A percentile compares a stretch with the other conserved stretches of the same genome.
Evolutionary conservation across 805 yeast species (phyloP).

Genomic region (Yarrowia sp.): DNA sequence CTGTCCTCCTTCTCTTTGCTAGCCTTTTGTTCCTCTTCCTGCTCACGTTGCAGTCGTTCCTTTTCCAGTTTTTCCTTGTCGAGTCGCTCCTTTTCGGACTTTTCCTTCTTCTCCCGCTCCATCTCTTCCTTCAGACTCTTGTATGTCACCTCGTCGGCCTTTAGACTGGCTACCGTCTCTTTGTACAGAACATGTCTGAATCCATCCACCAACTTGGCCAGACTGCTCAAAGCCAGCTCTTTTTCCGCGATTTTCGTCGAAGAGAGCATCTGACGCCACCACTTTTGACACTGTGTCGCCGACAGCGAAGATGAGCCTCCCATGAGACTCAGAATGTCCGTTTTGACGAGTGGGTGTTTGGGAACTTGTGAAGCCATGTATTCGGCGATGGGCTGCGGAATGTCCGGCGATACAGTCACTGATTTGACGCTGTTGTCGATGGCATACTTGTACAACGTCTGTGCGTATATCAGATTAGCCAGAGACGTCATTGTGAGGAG

Average conservation of each 20-base stretch:
- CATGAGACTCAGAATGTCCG: background rate
- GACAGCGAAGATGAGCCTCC: background rate
- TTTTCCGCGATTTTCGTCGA: slow-evolving; percentile 7
- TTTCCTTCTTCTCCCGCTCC: background rate
- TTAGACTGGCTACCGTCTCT: background rate
- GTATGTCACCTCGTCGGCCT: background rate
- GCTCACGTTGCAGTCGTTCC: background rate
- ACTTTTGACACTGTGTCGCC: background rate
- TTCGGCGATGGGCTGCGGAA: background rate
- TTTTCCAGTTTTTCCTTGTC: background rate
- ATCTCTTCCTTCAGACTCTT: background rate
- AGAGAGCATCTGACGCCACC: slow-evolving; percentile 3
- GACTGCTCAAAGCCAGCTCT: background rate
- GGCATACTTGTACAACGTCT: slow-evolving; percentile 18
- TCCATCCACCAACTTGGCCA: slow-evolving; percentile 17
- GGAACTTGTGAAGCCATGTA: slow-evolving; percentile 3
- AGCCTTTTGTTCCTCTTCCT: background rate
- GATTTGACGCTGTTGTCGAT: slow-evolving; percentile 14
- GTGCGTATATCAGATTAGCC: slow-evolving; percentile 12
- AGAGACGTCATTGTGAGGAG: background rate
- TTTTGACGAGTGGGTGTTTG: background rate
- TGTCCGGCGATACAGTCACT: background rate
- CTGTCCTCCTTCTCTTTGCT: background rate
- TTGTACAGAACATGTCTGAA: background rate
- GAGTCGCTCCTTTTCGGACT: background rate